Conservation (phyloP, 192 early-diverging fungal species). For the Rhizoclosmatium sp. region DNA sequence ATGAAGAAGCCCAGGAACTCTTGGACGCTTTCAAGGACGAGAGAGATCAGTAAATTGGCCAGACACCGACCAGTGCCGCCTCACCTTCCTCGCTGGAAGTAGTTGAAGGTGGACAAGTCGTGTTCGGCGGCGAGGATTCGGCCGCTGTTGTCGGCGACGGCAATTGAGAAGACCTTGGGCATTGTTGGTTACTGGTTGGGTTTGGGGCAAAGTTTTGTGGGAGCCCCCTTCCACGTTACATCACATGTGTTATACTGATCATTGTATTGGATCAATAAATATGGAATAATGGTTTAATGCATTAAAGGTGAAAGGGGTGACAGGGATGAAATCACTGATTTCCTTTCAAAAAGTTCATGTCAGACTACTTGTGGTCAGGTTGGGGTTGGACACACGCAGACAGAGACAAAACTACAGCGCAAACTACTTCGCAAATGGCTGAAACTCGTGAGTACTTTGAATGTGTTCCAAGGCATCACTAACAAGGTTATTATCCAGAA, state of each 20-base stretch:
- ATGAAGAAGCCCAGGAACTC: conserved; percentile 91
- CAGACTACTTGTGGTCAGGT: conserved; percentile 10
- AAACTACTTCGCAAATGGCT: not conserved
- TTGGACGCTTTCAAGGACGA: conserved; percentile 59
- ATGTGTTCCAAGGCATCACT: no score
- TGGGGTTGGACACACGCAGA: conserved; percentile 20
- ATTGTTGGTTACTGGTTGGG: conserved; percentile 1
- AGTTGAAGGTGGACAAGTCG: conserved; percentile 82
- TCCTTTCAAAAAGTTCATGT: not conserved
- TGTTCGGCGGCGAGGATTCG: conserved; percentile 66
- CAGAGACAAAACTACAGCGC: not conserved
- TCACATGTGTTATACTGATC: no score
- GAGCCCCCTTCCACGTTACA: not conserved
- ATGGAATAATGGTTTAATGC: no score
- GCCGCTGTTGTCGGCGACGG: conserved; percentile 23
- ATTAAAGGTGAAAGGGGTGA: no score
- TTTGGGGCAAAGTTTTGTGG: not conserved
- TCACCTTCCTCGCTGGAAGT: conserved; percentile 86
- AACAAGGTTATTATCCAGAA: not conserved
- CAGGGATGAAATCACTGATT: no score
- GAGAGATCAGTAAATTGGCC: not conserved
- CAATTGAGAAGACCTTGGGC: conserved; percentile 35
- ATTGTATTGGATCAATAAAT: no score
- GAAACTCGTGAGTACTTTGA: not conserved
- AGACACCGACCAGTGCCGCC: conserved; percentile 5